A percentile compares a stretch with the other conserved stretches of the same genome.
These are phyloP conservation scores for Candida tetrigidarum DNA, from an alignment of 1,139 yeast species.

Conservation along the genomic window DNA sequence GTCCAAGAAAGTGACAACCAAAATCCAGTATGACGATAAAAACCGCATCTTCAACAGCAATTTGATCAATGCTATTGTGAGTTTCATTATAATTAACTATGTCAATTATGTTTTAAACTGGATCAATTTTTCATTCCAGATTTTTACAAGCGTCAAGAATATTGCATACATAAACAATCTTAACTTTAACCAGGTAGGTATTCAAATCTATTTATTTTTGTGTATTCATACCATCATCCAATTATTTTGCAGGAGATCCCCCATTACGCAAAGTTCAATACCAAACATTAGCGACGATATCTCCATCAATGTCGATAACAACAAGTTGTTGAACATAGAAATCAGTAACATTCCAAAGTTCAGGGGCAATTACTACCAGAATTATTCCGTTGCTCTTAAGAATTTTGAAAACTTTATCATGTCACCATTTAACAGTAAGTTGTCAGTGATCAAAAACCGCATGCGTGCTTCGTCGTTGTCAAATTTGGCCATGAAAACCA, in stretches of 20 bases:
- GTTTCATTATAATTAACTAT: conserved; percentile 35
- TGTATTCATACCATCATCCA: conserved; percentile 20
- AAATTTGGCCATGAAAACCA: conserved; percentile 10
- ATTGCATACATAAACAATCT: conserved; percentile 15
- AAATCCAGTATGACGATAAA: conserved; percentile 22
- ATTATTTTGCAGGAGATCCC: conserved; percentile 17
- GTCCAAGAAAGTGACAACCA: conserved; percentile 21
- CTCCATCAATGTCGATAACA: conserved; percentile 17
- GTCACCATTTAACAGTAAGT: conserved; percentile 39
- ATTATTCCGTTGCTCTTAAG: conserved; percentile 48
- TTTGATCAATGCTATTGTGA: conserved; percentile 30
- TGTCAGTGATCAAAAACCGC: conserved; percentile 17
- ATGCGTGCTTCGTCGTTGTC: conserved; percentile 19
- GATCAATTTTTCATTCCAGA: conserved; percentile 19
- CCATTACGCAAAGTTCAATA: conserved; percentile 17
- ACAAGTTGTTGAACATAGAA: conserved; percentile 18
- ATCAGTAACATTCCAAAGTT: conserved; percentile 9
- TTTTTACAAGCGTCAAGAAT: conserved; percentile 5
- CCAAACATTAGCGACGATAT: conserved; percentile 18
- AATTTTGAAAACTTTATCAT: conserved; percentile 60
- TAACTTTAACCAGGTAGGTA: conserved; percentile 12
- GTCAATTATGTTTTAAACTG: conserved; percentile 29
- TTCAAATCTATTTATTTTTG: conserved; percentile 18
- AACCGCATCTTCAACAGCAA: conserved; percentile 24
- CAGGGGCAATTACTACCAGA: conserved; percentile 8